Conservation (phyloP, 2,329 filamentous ascomycete species). For the Ophiostoma tasmaniense region DNA sequence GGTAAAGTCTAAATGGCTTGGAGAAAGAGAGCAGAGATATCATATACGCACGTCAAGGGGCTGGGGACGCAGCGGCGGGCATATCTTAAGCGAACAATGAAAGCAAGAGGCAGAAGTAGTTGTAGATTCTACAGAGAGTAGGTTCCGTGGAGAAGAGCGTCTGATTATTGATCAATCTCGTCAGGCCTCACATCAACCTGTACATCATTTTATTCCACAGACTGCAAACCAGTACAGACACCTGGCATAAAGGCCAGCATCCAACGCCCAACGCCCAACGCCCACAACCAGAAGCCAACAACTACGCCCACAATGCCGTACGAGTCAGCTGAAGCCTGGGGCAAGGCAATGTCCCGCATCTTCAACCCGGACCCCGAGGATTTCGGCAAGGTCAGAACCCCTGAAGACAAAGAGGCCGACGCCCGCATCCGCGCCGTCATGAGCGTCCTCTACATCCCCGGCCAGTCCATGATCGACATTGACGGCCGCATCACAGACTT, state of each 20-base stretch:
- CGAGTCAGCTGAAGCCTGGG: slow-evolving; percentile 62
- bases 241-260: neutral
- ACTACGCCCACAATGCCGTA: slow-evolving; percentile 44
- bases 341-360: slow-evolving; percentile 8
- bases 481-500: slow-evolving; percentile 23
- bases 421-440: slow-evolving; percentile 32
- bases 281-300: neutral
- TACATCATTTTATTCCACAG: neutral
- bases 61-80: neutral
- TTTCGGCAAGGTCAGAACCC: neutral
- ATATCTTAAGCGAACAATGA: neutral
- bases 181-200: neutral
- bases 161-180: neutral
- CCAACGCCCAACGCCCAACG: too few relatives aligned
- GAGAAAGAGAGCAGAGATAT: neutral
- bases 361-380: slow-evolving; percentile 12
- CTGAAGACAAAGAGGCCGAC: slow-evolving; percentile 6
- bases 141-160: neutral
- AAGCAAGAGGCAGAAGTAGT: neutral
- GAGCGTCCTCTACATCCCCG: slow-evolving; percentile 54
- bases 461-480: slow-evolving; percentile 52
- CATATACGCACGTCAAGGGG: neutral
- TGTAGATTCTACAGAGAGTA: neutral
- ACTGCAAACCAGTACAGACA: neutral
- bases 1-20: neutral